Base-by-base conservation (phyloP, 768 basidiomycete genomes). In the Mrakia gelida region DNA sequence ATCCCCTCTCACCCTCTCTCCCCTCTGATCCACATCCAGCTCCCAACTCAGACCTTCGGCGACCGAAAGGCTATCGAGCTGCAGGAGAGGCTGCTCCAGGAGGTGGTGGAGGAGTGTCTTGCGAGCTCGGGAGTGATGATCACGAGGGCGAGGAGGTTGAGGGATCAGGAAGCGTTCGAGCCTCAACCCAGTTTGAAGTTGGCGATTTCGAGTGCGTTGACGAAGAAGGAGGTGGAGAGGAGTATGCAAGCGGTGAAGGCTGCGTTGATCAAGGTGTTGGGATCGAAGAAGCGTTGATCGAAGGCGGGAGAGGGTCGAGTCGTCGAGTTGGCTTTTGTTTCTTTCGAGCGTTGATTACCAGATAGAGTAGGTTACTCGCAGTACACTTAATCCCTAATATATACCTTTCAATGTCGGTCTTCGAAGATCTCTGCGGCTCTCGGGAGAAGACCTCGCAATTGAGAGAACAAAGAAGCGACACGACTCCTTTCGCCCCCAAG, bases 181-280 rank as follows among this genome's bases (percentile, higher is more conserved):
- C 87, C 89, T 21, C 87, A 90, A 65, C 94, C 97, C 45, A 93
- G 92, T 81, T 89, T 98, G 79, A 89, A 93, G 79, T 86, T 98
- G 28, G 91, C 91, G 34, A 85, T 95, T 79, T 91, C 89, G 7
- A 88, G 90, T 21, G 94, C 90, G 18, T 84, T 98, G 80, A 90
- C 90, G 34, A 91, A 87, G 88, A 96, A 95, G 86, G 97, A 98
- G 81, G 89, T 90, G 75, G 95, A 97, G 87, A 95, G 94, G 86
- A 92, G 95, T 5, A 89, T 90, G 10, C 86, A 85, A 32, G 88
- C 92, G 28, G 84, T 99, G 77, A 93, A 91, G 86, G 87, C 87
- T 43, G 91, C 91, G 56, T 85, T 94, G 65, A 86, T 88, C 59
- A 94, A 95, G 86, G 89, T 93, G 6, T 84, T 94, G 18, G 67